Evolutionary conservation across 2,329 filamentous ascomycete genomes (phyloP).

Genomic region (Claviceps pusilla): DNA sequence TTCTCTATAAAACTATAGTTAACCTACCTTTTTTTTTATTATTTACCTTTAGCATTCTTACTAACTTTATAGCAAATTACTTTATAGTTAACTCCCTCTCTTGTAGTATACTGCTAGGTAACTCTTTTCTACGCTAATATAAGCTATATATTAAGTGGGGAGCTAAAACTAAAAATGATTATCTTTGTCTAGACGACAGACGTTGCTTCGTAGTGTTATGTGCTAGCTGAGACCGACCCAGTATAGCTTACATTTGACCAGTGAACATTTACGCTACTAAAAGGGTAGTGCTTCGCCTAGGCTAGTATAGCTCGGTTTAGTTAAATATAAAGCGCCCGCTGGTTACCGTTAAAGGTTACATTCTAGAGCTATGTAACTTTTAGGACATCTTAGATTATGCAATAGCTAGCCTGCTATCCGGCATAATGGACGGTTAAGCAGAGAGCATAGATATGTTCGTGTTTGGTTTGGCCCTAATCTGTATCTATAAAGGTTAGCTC

Average conservation of each 20-base stretch:
- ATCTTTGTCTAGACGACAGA: neutral
- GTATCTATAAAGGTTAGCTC: neutral
- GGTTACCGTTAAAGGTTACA: neutral
- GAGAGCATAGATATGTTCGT: too few species aligned
- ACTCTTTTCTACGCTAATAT: too few species aligned
- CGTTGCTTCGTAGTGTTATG: neutral
- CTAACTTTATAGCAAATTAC: too few species aligned
- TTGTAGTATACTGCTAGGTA: too few species aligned
- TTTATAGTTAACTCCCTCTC: too few species aligned
- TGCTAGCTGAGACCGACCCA: neutral
- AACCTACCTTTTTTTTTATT: too few species aligned
- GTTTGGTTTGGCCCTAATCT: neutral
- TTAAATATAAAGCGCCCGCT: neutral
- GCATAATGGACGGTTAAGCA: too few species aligned
- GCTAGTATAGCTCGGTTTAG: neutral
- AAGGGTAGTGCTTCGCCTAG: too few species aligned
- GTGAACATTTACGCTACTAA: neutral
- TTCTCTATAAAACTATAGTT: too few species aligned
- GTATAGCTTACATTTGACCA: neutral
- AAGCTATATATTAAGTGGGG: too few species aligned
- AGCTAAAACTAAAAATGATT: neutral
- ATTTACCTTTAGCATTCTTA: too few species aligned
- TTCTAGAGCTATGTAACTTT: neutral
- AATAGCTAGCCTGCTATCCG: neutral
- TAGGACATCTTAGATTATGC: neutral